Evolutionary conservation across 148 eudicot species (phyloP).

Genomic region (Spergularia marina): DNA sequence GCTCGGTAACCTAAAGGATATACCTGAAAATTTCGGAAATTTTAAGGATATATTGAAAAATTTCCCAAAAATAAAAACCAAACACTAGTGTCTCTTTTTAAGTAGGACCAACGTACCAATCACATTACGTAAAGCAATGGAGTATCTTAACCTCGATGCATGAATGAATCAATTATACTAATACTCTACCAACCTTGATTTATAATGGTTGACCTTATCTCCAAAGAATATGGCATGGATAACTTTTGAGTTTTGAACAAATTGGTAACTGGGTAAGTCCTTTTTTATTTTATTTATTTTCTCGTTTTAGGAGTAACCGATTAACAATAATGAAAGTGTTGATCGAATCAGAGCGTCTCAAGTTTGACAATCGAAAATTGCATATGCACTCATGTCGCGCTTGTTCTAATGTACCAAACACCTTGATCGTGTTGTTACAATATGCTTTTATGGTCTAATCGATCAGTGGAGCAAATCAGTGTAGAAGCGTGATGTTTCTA

Average conservation of each 20-base stretch:
- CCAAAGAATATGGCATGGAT: conserved; percentile 6
- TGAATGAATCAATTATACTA: conserved; percentile 16
- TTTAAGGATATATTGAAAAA: too few relatives aligned
- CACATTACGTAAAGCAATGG: conserved; percentile 15
- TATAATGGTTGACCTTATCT: conserved; percentile 28
- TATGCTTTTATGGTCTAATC: too few relatives aligned
- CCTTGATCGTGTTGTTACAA: background rate
- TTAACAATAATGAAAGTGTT: too few relatives aligned
- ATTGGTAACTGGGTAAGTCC: too few relatives aligned
- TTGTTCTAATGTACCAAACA: background rate
- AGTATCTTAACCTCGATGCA: conserved; percentile 20
- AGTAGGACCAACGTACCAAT: conserved; percentile 13
- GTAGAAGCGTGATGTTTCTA: background rate
- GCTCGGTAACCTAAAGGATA: too few relatives aligned
- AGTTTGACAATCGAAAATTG: background rate
- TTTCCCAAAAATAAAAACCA: too few relatives aligned
- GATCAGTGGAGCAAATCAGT: too few relatives aligned
- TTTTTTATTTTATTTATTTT: too few relatives aligned
- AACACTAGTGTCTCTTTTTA: background rate
- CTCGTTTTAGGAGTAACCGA: too few relatives aligned
- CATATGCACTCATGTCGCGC: background rate
- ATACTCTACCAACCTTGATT: conserved; percentile 15
- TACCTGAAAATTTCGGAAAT: too few relatives aligned
- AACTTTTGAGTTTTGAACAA: conserved; percentile 6
- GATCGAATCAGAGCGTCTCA: too few relatives aligned